These are phyloP conservation scores for Diaporthe amygdali DNA, from an alignment of 2,329 filamentous ascomycete genomes.

Conservation along the genomic window DNA sequence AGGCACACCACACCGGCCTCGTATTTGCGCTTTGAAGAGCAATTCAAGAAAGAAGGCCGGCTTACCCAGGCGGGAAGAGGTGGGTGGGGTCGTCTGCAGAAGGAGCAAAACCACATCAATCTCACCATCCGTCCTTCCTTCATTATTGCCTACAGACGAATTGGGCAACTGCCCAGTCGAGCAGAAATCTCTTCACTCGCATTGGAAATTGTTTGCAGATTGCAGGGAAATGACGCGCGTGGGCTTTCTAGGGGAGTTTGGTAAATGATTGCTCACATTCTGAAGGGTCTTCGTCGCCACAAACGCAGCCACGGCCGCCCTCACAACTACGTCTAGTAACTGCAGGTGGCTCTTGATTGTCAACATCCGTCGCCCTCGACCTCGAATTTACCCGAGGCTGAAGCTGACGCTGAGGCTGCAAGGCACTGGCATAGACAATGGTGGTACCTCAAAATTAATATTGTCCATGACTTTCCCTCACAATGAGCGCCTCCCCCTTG, in stretches of 20 bases:
- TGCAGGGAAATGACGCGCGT: neutral
- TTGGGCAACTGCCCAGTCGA: neutral
- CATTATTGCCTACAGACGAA: neutral
- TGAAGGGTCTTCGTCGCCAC: neutral
- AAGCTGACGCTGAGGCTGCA: neutral
- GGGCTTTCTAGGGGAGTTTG: neutral
- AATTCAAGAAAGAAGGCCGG: neutral
- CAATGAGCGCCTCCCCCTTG: neutral
- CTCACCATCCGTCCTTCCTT: conserved; percentile 1
- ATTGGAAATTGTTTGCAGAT: neutral
- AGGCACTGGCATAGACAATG: neutral
- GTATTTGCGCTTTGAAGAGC: neutral
- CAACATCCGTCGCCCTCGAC: neutral
- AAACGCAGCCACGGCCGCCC: neutral
- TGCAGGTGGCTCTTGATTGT: neutral
- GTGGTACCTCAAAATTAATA: neutral
- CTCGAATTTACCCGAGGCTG: neutral
- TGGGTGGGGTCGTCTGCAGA: neutral
- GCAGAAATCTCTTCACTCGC: neutral
- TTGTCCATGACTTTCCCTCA: neutral
- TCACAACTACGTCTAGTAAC: neutral
- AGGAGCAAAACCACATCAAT: neutral
- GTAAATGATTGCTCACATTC: neutral
- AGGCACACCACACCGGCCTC: too few species aligned
- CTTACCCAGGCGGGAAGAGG: neutral